Percentiles rank a stretch among this genome's conserved stretches.
These are phyloP conservation scores for Daldinia loculata DNA, from an alignment of 495 filamentous ascomycete genomes.

Conservation along the genomic window DNA sequence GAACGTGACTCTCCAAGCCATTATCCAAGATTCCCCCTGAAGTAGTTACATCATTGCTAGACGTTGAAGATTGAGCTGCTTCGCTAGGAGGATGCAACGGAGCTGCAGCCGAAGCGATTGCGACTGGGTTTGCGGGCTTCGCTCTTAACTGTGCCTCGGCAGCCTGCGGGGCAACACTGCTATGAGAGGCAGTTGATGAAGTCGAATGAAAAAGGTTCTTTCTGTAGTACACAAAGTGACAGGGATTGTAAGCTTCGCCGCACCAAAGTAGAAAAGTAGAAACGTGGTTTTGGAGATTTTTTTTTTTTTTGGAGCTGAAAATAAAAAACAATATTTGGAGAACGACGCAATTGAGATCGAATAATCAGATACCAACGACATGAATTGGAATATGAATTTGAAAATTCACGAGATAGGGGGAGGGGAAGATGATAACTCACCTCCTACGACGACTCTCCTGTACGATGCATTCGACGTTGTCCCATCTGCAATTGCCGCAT, in stretches of 20 bases:
- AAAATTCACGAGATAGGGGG: conserved; percentile 7
- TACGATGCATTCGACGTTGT: conserved; percentile 87
- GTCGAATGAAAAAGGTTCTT: conserved; percentile 51
- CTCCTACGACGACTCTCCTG: conserved; percentile 92
- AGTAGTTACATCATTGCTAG: conserved; percentile 43
- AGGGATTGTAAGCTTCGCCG: conserved; percentile 41
- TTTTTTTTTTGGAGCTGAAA: conserved; percentile 14
- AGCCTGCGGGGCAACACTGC: conserved; percentile 38
- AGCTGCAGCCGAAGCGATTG: conserved; percentile 41
- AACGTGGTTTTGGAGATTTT: conserved; percentile 23
- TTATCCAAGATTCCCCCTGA: conserved; percentile 41
- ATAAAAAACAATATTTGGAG: neutral
- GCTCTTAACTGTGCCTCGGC: conserved; percentile 53
- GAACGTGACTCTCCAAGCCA: conserved; percentile 57
- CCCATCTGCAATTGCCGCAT: conserved; percentile 88
- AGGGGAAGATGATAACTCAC: conserved; percentile 58
- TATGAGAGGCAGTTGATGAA: conserved; percentile 35
- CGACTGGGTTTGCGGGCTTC: conserved; percentile 46
- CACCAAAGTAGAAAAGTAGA: conserved; percentile 15
- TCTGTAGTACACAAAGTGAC: conserved; percentile 43
- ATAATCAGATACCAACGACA: conserved; percentile 19
- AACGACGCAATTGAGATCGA: conserved; percentile 30
- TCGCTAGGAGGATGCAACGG: conserved; percentile 42
- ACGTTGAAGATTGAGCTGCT: conserved; percentile 42
- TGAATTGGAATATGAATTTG: neutral